Evolutionary conservation across 1,284 basidiomycete genomes (phyloP).

Genomic region (Coniophora puteana): DNA sequence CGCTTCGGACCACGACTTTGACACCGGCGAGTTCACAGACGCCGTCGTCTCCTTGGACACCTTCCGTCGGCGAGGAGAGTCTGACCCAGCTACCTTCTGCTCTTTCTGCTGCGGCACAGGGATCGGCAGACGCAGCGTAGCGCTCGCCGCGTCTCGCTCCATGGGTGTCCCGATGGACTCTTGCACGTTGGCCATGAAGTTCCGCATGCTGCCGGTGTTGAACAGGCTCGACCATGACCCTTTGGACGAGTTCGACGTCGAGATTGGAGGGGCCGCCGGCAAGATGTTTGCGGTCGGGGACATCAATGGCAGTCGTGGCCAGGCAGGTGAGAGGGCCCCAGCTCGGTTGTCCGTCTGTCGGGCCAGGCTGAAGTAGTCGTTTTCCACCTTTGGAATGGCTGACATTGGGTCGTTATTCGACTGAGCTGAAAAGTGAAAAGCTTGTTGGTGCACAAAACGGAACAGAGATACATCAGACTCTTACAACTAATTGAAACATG

Average conservation of each 20-base stretch:
- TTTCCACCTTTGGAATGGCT: constrained; percentile 15
- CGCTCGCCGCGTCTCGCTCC: constrained; percentile 19
- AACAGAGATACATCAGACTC: constrained; percentile 4
- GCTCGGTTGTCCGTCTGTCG: constrained; percentile 29
- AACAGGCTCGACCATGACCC: constrained; percentile 77
- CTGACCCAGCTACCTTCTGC: constrained; percentile 18
- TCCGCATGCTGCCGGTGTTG: constrained; percentile 57
- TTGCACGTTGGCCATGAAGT: constrained; percentile 56
- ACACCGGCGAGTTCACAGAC: constrained; percentile 31
- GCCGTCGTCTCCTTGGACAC: constrained; percentile 19
- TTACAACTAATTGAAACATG: constrained; percentile 23
- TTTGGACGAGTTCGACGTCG: constrained; percentile 52
- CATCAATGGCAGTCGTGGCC: constrained; percentile 30
- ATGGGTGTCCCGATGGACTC: constrained; percentile 44
- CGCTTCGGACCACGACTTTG: constrained; percentile 57
- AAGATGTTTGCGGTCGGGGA: constrained; percentile 31
- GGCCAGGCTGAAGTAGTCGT: constrained; percentile 49
- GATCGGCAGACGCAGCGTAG: constrained; percentile 13
- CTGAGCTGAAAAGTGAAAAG: constrained; percentile 11
- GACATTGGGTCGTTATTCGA: constrained; percentile 18
- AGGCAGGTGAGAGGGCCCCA: constrained; percentile 27
- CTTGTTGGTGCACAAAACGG: constrained; percentile 1
- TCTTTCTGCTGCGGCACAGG: constrained; percentile 14
- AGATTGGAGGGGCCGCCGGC: constrained; percentile 30
- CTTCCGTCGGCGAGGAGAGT: constrained; percentile 22